Conservation (phyloP, 495 filamentous ascomycete genomes). For the Hyaloscypha finlandica region DNA sequence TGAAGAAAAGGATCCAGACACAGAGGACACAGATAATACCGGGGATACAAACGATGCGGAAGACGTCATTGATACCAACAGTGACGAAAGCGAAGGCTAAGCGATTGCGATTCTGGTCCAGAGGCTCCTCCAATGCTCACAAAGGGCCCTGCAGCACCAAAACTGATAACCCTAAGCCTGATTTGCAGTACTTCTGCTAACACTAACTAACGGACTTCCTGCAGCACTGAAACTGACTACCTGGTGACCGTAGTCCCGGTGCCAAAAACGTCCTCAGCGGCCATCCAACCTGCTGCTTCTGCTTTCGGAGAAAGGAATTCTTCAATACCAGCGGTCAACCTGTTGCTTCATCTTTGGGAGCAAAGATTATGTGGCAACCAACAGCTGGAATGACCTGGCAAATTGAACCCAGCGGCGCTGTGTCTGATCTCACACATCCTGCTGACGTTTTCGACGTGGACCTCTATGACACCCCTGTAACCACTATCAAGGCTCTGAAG, state of each 20-base stretch:
- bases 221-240: no score
- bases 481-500: constrained; percentile 51
- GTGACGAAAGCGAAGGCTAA: background rate
- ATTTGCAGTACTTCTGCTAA: no score
- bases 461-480: constrained; percentile 52
- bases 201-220: no score
- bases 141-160: no score
- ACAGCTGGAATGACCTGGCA: constrained; percentile 56
- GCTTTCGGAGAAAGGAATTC: background rate
- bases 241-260: no score
- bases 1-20: background rate
- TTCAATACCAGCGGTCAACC: background rate
- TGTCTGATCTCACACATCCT: constrained; percentile 29
- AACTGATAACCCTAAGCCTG: no score
- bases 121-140: no score
- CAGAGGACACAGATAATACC: background rate
- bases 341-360: constrained; percentile 24
- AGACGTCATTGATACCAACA: background rate
- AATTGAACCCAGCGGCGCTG: constrained; percentile 47
- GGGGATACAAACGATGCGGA: background rate
- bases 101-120: no score
- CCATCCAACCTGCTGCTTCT: no score
- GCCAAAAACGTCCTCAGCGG: background rate
- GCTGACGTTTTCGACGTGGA: constrained; percentile 59
- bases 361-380: constrained; percentile 46